These are phyloP conservation scores for Phytophthora palmivora DNA, from an alignment of 352 stramenopile genomes.

Conservation along the genomic window DNA sequence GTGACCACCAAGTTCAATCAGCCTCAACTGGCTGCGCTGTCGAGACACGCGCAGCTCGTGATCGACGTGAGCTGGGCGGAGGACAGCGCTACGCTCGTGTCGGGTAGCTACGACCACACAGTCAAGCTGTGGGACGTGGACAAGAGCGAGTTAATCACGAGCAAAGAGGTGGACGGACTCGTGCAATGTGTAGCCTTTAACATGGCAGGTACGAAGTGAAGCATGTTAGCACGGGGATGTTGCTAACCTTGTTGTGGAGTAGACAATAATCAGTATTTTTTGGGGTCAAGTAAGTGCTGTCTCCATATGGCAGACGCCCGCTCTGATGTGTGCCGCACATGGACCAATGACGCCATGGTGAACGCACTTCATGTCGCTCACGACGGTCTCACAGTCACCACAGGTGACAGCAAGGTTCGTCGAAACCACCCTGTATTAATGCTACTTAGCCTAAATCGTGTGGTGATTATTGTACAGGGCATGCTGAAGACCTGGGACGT, in stretches of 20 bases:
- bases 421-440: not conserved
- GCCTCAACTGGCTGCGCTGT: constrained; percentile 79
- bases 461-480: constrained; percentile 36
- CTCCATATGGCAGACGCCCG: constrained; percentile 80
- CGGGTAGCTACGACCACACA: constrained; percentile 87
- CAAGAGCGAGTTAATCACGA: constrained; percentile 69
- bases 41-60: constrained; percentile 82
- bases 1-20: constrained; percentile 91
- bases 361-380: constrained; percentile 85
- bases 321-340: constrained; percentile 62
- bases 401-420: constrained; percentile 81
- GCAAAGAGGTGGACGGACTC: constrained; percentile 76
- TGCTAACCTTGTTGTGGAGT: constrained; percentile 11
- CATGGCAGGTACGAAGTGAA: constrained; percentile 50
- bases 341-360: constrained; percentile 88
- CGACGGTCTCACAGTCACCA: constrained; percentile 82
- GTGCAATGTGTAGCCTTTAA: constrained; percentile 89
- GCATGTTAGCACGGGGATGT: not conserved
- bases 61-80: constrained; percentile 89
- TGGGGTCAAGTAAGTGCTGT: constrained; percentile 83
- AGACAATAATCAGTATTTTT: constrained; percentile 87
- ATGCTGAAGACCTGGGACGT: constrained; percentile 91
- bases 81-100: constrained; percentile 77
- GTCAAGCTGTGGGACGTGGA: constrained; percentile 91
- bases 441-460: not conserved